phyloP scores from a whole-genome alignment of 768 basidiomycete genomes.

The Boletus huronensis region DNA sequence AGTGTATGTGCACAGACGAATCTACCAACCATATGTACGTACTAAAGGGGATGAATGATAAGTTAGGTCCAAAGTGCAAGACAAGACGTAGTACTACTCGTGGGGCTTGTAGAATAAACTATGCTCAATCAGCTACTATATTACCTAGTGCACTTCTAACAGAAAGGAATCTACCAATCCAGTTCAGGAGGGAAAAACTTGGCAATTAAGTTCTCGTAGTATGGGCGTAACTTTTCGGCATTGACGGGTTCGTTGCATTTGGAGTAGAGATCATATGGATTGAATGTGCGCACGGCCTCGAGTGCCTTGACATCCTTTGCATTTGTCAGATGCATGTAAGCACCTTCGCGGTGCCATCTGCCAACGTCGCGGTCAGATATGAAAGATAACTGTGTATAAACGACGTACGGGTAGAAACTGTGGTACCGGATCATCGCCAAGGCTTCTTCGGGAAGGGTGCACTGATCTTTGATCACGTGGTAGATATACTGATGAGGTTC shows the following conservation, averaged over 20 bases:
- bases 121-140: constrained; percentile 8
- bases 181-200: constrained; percentile 83
- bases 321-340: constrained; percentile 76
- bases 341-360: constrained; percentile 85
- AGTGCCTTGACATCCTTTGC: constrained; percentile 63
- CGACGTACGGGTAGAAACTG: constrained; percentile 79
- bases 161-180: constrained; percentile 61
- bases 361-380: not conserved
- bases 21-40: constrained; percentile 3
- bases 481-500: constrained; percentile 70
- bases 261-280: constrained; percentile 93
- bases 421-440: constrained; percentile 93
- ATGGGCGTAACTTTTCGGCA: constrained; percentile 64
- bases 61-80: constrained; percentile 10
- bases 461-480: constrained; percentile 79
- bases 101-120: not conserved
- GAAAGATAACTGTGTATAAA: not conserved
- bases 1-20: not conserved
- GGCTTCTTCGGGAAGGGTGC: constrained; percentile 73
- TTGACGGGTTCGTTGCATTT: constrained; percentile 73
- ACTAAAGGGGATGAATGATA: constrained; percentile 11
- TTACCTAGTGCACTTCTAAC: not conserved
- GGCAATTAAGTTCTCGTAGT: constrained; percentile 77
- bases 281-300: constrained; percentile 80
- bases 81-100: not conserved